Evolutionary conservation across 495 filamentous ascomycete species (phyloP), one percentile per base, ranked within the genome.

Genomic region (Penicillium verhagenii): DNA sequence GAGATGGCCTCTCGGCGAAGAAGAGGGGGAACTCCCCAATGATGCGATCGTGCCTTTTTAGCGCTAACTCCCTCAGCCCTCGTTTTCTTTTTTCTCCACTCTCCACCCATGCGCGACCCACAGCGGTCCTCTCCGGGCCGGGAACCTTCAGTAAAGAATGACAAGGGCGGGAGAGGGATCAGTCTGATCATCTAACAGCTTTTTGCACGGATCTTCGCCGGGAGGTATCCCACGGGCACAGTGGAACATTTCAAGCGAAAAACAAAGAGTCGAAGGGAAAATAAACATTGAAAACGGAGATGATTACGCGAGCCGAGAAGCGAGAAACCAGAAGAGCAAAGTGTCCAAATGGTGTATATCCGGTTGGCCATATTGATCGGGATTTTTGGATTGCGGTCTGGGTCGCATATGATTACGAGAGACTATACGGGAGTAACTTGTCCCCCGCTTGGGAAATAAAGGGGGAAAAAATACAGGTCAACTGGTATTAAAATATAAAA

Each of bases 81-180:
- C 53, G 42, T 59, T 54, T 54, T 53, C 44, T 56, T 10, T 33
- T 18, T 28, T 21, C 56, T 65, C 56, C 63, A 59, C 59, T 58
- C 42, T 24, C 52, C 14, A 26, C 45, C 55, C 35, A n/a, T 43
- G 35, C 25, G 19, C 20, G 61, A 61, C 59, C 65, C 65, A 66
- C 65, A 58, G 55, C 65, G 65, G 62, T 68, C 59, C 62, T 59
- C 62, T 50, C 60, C 65, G 65, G 57, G 16, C 65, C 65, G 62
- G 63, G 33, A 68, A 68, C 59, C 63, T 68, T 67, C 62, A 63
- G 55, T 60, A 58, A 54, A 64, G 59, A 55, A 39, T 57, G 59
- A 51, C 51, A 60, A 57, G 31, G 44, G 45, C 49, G 56, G 52
- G 46, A n/a, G n/a, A n/a, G n/a, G n/a, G n/a, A n/a, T n/a, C 33